Base-by-base conservation (phyloP, 164 flowering plant species). In the Vitis vinifera region DNA sequence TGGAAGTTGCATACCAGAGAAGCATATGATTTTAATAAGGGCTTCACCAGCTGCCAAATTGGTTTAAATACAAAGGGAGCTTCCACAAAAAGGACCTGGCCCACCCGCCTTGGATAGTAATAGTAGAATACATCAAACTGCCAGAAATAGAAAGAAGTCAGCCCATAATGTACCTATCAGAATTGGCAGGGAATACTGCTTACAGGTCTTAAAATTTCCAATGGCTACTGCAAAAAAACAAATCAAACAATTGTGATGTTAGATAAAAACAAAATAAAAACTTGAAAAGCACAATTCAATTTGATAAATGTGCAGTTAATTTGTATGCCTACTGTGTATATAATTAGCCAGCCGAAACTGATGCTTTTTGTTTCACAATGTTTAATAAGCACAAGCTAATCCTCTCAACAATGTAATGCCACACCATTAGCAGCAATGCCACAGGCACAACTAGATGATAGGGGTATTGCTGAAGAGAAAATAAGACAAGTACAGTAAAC, bases 121-220 rank as follows among this genome's bases (percentile, higher is more conserved):
- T 75, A 83, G 81, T 94, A 88, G 74, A 92, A 89, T 23, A 89
- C 87, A 73, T 94, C 94, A 75, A 92, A 87, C 98, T 94, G 97
- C 80, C 73, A 75, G 66, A 29, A 73, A 51, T n/a, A 59, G 13
- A 14, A 48, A 31, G 10, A 57, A 51, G 72, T 47, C 47, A 61
- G 57, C 58, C 56, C 16, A 30, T 49, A 55, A n/a, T 27, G 47
- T 15, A n/a, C 31, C 9, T 14, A 74, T 13, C 10, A 59, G 8
- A 69, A 53, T 37, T 4, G 14, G 17, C 52, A 61, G 2, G 29
- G 10, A 53, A 66, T 31, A 15, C 51, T 17, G 16, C 17, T 37
- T 4, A 14, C 3, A 37, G 44, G n/a, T 5, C 68, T 55, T 53
- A 31, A 14, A 51, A 50, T 47, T 62, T 51, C 51, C n/a, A 62